Evolutionary conservation across 495 filamentous ascomycete genomes (phyloP).

Genomic region (Trichocladium uniseriatum): DNA sequence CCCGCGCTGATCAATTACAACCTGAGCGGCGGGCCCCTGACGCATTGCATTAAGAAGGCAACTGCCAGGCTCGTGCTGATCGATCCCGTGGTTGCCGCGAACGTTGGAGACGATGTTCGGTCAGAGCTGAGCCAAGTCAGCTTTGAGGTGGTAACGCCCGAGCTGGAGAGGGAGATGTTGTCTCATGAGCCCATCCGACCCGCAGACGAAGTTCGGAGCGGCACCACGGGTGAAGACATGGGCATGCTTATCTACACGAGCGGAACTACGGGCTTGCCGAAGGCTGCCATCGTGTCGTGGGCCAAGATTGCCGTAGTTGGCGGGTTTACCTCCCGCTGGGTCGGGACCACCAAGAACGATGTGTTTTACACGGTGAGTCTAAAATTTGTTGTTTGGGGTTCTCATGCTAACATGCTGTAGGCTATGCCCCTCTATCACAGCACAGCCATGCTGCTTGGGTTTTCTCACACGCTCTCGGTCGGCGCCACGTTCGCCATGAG

Average conservation of each 20-base stretch:
- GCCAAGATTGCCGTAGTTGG: constrained; percentile 49
- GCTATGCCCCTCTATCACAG: constrained; percentile 95
- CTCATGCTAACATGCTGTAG: constrained; percentile 29
- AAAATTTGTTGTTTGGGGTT: too few relatives aligned
- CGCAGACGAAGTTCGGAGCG: constrained; percentile 50
- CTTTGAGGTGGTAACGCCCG: constrained; percentile 53
- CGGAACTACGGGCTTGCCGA: constrained; percentile 54
- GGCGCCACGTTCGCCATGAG: constrained; percentile 63
- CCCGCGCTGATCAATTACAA: constrained; percentile 98
- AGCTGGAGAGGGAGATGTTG: constrained; percentile 53
- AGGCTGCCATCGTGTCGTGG: constrained; percentile 80
- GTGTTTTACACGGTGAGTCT: constrained; percentile 68
- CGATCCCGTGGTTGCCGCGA: constrained; percentile 53
- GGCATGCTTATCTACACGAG: constrained; percentile 74
- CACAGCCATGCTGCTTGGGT: constrained; percentile 65
- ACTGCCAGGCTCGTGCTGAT: constrained; percentile 63
- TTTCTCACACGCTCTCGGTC: constrained; percentile 47
- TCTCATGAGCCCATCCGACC: constrained; percentile 50
- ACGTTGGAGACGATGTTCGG: constrained; percentile 40
- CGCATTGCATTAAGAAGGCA: constrained; percentile 69
- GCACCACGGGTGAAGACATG: constrained; percentile 46
- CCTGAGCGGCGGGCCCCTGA: constrained; percentile 60
- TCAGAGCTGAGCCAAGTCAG: constrained; percentile 38
- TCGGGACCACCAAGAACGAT: constrained; percentile 51
- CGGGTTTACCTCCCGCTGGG: constrained; percentile 47